A percentile compares a stretch with the other conserved stretches of the same genome.
phyloP scores from a whole-genome alignment of 768 basidiomycete genomes.

The Gloeopeniophorella convolvens region DNA sequence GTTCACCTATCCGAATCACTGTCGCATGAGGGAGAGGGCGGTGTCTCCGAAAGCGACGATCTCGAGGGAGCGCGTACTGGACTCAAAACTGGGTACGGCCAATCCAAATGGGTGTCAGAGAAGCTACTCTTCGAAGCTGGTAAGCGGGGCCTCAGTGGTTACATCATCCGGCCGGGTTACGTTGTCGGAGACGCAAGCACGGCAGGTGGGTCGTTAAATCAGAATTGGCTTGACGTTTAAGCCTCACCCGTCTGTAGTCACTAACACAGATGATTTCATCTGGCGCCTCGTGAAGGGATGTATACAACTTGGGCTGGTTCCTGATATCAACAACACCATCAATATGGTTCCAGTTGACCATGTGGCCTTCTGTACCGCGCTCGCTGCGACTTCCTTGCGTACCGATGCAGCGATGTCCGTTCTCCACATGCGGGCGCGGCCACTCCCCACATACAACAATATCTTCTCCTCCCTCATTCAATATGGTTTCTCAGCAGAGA shows the following conservation, averaged over 20 bases:
- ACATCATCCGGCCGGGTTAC: conserved; percentile 91
- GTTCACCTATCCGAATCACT: conserved; percentile 77
- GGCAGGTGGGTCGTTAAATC: conserved; percentile 55
- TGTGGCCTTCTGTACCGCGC: conserved; percentile 75
- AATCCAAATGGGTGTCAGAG: conserved; percentile 98
- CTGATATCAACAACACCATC: conserved; percentile 96
- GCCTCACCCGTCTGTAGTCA: conserved; percentile 46
- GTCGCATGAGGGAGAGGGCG: conserved; percentile 41
- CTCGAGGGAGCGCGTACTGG: conserved; percentile 73
- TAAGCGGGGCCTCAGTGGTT: conserved; percentile 72
- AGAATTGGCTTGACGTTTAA: neutral
- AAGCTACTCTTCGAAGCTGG: conserved; percentile 91
- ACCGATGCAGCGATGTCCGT: conserved; percentile 42
- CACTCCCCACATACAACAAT: conserved; percentile 84
- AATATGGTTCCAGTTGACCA: conserved; percentile 99
- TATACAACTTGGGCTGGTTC: conserved; percentile 90
- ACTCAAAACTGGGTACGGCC: conserved; percentile 90
- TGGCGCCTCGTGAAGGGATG: conserved; percentile 99
- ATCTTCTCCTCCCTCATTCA: conserved; percentile 64
- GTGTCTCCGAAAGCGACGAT: conserved; percentile 83
- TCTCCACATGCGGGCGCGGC: conserved; percentile 80
- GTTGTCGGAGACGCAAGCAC: conserved; percentile 87
- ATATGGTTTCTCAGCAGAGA: conserved; percentile 75
- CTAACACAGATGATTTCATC: conserved; percentile 96
- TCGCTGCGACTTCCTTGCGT: conserved; percentile 63